Evolutionary conservation across 192 early-diverging fungal species (phyloP), one percentile per base, ranked within the genome.

Genomic region (Coemansia sp.): DNA sequence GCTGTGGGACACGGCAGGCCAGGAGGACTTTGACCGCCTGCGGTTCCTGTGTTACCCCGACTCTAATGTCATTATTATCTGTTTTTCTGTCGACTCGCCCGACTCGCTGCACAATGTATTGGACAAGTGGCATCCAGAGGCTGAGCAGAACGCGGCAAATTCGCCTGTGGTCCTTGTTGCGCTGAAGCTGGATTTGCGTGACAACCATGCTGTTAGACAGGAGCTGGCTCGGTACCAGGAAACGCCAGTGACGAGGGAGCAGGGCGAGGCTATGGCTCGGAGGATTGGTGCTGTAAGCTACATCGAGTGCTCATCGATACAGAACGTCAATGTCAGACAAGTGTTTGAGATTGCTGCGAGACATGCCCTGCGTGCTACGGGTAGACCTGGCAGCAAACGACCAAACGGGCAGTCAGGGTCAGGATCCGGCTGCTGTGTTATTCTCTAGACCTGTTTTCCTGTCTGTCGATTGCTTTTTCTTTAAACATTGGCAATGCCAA

Each of bases 1-100:
- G 26, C 72, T 97, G 34, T 98, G 94, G 94, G 96, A 98, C 87
- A 97, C 95, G 39, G 93, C 95, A 32, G 94, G 92, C 42, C 93
- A 95, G 60, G 94, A 96, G 82, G 95, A 98, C 67, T 94, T 95
- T 70, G 93, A 96, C 80, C 87, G 91, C 48, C 81, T 98, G 62
- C 87, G 94, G 43, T 90, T 92, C 21, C 83, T 95, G n/a, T 93
- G 91, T 35, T 98, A 96, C 74, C 89, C 92, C 8, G 94, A 93
- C 63, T 89, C 91, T 11, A 86, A 95, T 76, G 91, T 95, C 42
- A 87, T 98, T 62, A 81, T 98, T 54, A 93, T 98, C 53, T 93
- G 91, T 68, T 97, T 93, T 67, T 86, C 88, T 34, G 85, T 97
- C 35, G 92, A 90, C 63, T 88, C 91, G 21, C 93, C 90, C 26